Base-by-base conservation (phyloP, 805 yeast species). In the Yamadazyma endophytica region DNA sequence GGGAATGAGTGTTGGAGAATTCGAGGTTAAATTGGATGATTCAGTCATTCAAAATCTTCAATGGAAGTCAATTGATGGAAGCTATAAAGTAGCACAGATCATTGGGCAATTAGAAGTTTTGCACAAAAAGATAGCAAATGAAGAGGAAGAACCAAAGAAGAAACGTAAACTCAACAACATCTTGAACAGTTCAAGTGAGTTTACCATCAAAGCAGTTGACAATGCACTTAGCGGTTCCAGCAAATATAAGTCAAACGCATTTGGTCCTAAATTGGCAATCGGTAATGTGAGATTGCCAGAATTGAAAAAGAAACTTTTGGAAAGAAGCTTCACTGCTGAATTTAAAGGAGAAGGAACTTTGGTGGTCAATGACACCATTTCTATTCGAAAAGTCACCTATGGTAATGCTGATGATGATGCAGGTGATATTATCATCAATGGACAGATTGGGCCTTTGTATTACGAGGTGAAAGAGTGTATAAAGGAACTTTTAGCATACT, bases 291-390 rank as follows among this genome's bases (percentile, higher is more conserved):
- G 83, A 39, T 64, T 92, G 16, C 83, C 92, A 0, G 95, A 88
- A 41, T 64, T 92, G 30, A 80, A 84, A 47, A 75, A 75, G 44
- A 73, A 70, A 36, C 64, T 92, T 21, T 58, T 67, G 18, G 61
- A 68, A 4, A 56, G 61, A 33, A 82, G 85, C 29, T 75, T 82
- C 46, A 67, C 64, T 31, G 96, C 95, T 1, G 96, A 89, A 49
- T 87, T 90, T 54, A 78, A 82, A 54, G 94, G 96, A 33, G 96
- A 88, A 54, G 97, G 97, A 52, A 79, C 88, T 0, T 62, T 92
- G 23, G 95, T 89, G 9, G 82, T 94, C 26, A 89, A 89, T 49
- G 82, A 82, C 34, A 64, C 64, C 31, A 73, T 92, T 12, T 80
- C 85, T 1, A 77, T 92, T 6, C 64, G 86, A 33, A 90, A 90